Base-by-base conservation (phyloP, 2,329 filamentous ascomycete genomes). In the Alternaria arbusti region DNA sequence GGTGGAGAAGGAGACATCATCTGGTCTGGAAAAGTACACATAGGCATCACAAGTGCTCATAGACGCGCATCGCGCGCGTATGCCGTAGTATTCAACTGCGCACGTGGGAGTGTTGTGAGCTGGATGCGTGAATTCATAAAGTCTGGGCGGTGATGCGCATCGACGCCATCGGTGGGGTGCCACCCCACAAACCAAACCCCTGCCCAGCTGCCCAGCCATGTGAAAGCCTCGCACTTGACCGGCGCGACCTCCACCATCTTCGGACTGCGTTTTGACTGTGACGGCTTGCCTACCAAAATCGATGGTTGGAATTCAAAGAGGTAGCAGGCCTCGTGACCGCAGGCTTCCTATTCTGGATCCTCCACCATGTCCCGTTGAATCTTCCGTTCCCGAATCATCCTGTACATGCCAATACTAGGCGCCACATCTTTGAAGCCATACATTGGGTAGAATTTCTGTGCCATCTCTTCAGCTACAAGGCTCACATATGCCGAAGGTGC, bases 351-450 rank as follows among this genome's bases (percentile, higher is more conserved):
- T 43, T 17, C 26, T 36, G 45, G 54, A 60, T 58, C 6, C 22
- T 15, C 25, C 2, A 47, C 6, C 12, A 51, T 12, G 30, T 36
- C 23, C 30, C 40, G 3, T 64, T 74, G 66, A 15, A 73, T 57
- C 45, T 65, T 65, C 43, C 54, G 51, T 30, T 65, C 69, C 13
- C 66, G 61, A 8, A 66, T 50, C 69, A 71, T 71, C 60, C 74
- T 60, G 59, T 66, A 78, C 75, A 79, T 78, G 44, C 76, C 75
- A 30, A 75, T 58, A 32, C 73, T 70, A 6, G 73, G 74, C 61
- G 68, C 65, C 56, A 74, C 71, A 43, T 84, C 79, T 57, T 80
- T 78, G 67, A 86, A 86, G 12, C 84, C 85, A 65, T 84, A 83
- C 63, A 76, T 76, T 40, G 71, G 72, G 72, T 86, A 86, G 58